Evolutionary conservation across 495 filamentous ascomycete species (phyloP).

Genomic region (Aspergillus indologenus): DNA sequence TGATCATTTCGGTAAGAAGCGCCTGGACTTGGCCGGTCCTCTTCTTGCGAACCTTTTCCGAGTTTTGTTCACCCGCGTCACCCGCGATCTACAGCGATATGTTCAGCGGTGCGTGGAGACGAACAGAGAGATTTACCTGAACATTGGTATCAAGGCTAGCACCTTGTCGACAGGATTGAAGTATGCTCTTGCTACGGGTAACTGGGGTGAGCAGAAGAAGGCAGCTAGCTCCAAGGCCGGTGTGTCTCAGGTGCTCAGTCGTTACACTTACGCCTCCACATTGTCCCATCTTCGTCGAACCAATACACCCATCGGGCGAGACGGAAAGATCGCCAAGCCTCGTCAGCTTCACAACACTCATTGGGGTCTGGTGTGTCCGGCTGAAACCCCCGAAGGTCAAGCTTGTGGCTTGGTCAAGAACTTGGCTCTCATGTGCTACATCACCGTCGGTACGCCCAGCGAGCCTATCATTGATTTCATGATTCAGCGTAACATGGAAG

Average conservation of each 20-base stretch:
- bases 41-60: constrained; percentile 92
- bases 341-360: constrained; percentile 98
- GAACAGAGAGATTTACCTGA: constrained; percentile 81
- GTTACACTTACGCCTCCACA: constrained; percentile 95
- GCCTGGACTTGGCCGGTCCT: constrained; percentile 91
- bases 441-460: constrained; percentile 86
- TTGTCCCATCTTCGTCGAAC: constrained; percentile 94
- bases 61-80: constrained; percentile 78
- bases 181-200: constrained; percentile 96
- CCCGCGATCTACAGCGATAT: constrained; percentile 82
- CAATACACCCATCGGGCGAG: constrained; percentile 95
- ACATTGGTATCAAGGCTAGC: constrained; percentile 83
- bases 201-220: constrained; percentile 99
- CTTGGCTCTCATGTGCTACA: constrained; percentile 94
- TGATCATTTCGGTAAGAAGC: constrained; percentile 99
- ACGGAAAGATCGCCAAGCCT: constrained; percentile 97
- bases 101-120: constrained; percentile 88
- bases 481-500: constrained; percentile 89
- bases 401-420: constrained; percentile 99
- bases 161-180: constrained; percentile 91
- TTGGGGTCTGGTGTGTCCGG: constrained; percentile 96
- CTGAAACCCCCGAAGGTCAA: constrained; percentile 97
- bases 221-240: constrained; percentile 89
- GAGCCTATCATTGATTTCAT: constrained; percentile 93
- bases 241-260: constrained; percentile 96